Percentiles rank a stretch among this genome's conserved stretches.
Conservation (phyloP, 768 basidiomycete species). For the Mycena latifolia region DNA sequence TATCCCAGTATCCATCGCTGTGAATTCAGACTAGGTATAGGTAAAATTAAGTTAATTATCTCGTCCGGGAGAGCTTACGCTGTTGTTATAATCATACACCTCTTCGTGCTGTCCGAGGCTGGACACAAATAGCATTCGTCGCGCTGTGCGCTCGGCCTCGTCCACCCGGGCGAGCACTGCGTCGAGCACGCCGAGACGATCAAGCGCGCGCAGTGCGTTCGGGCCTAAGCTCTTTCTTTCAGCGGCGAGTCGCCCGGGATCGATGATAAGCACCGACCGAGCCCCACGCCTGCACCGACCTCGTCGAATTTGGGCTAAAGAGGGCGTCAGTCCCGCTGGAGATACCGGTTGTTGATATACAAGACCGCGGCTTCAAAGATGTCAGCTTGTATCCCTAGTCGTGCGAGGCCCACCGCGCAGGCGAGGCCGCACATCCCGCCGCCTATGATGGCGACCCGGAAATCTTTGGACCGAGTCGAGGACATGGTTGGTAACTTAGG, state of each 20-base stretch:
- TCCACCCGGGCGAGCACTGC: slow-evolving; percentile 54
- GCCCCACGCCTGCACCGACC: slow-evolving; percentile 65
- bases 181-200: slow-evolving; percentile 58
- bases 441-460: slow-evolving; percentile 66
- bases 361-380: slow-evolving; percentile 66
- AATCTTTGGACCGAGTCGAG: slow-evolving; percentile 47
- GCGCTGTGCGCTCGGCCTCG: slow-evolving; percentile 44
- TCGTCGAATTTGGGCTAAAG: slow-evolving; percentile 61
- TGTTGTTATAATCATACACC: slow-evolving; percentile 50
- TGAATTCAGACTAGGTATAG: slow-evolving; percentile 44
- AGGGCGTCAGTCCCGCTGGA: not conserved
- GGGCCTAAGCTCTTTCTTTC: slow-evolving; percentile 49
- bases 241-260: not conserved
- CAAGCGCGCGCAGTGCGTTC: slow-evolving; percentile 61
- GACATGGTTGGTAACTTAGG: not conserved
- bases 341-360: not conserved
- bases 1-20: slow-evolving; percentile 51
- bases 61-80: slow-evolving; percentile 43
- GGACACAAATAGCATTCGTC: slow-evolving; percentile 56
- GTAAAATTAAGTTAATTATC: slow-evolving; percentile 36
- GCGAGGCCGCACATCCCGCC: slow-evolving; percentile 68
- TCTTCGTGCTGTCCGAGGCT: slow-evolving; percentile 56
- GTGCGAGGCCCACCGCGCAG: slow-evolving; percentile 58
- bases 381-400: slow-evolving; percentile 57
- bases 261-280: slow-evolving; percentile 49